phyloP scores from a whole-genome alignment of 228 moss, liverwort and hornwort genomes.

The Sphagnum fallax region DNA sequence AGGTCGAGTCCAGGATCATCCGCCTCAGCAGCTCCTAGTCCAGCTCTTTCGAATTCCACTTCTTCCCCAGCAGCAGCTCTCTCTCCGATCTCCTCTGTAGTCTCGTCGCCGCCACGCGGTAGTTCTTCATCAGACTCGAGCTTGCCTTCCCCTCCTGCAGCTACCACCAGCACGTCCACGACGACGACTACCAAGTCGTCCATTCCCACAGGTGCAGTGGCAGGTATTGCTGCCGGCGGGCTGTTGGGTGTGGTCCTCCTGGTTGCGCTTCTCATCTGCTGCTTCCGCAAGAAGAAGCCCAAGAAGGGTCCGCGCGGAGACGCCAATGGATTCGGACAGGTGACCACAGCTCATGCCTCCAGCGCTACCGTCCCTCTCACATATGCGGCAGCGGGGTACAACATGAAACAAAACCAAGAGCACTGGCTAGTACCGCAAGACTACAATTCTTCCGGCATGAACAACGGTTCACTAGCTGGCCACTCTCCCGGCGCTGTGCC shows the following conservation, averaged over 20 bases:
- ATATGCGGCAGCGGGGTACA: not conserved
- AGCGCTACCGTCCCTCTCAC: slow-evolving; percentile 34
- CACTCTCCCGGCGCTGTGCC: slow-evolving; percentile 14
- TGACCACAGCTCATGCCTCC: slow-evolving; percentile 4
- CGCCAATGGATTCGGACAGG: slow-evolving; percentile 24
- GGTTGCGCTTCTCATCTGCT: slow-evolving; percentile 21
- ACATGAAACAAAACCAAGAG: not conserved
- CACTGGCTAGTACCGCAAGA: slow-evolving; percentile 4
- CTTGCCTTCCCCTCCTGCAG: slow-evolving; percentile 14
- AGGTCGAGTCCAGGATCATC: not conserved
- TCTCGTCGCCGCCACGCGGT: not conserved
- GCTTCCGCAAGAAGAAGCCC: slow-evolving; percentile 38
- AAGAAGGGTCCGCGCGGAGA: slow-evolving; percentile 1
- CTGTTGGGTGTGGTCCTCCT: slow-evolving; percentile 23
- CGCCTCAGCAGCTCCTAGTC: not conserved
- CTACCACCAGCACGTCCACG: slow-evolving; percentile 16
- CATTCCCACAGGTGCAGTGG: slow-evolving; percentile 14
- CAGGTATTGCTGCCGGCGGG: slow-evolving; percentile 40
- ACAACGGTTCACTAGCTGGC: slow-evolving; percentile 8
- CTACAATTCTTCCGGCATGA: slow-evolving; percentile 6
- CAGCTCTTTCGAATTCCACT: not conserved
- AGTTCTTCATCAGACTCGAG: too few relatives aligned
- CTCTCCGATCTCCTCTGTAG: not conserved
- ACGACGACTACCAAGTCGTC: slow-evolving; percentile 10
- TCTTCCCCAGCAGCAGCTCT: slow-evolving; percentile 3